Conservation (phyloP, 805 yeast genomes). For the Cyberlindnera mrakii region DNA sequence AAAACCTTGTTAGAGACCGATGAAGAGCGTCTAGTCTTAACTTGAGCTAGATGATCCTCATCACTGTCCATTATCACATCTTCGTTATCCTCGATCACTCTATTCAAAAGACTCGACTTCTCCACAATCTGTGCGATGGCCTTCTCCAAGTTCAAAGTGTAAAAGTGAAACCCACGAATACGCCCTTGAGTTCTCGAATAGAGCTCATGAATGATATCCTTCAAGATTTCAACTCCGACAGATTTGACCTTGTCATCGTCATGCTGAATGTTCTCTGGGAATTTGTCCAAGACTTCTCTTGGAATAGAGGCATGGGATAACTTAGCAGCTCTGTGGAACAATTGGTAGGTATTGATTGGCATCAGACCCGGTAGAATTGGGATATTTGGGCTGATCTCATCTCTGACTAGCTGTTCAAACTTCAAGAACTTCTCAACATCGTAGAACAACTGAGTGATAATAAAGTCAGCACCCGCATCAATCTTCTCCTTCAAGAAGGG, state of each 20-base stretch:
- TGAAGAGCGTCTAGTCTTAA: slow-evolving; percentile 16
- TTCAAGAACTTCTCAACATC: slow-evolving; percentile 72
- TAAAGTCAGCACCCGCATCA: slow-evolving; percentile 91
- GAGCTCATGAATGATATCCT: slow-evolving; percentile 56
- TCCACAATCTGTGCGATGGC: slow-evolving; percentile 83
- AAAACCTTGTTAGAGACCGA: slow-evolving; percentile 37
- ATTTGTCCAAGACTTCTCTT: slow-evolving; percentile 37
- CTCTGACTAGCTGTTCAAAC: slow-evolving; percentile 52
- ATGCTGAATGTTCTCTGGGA: slow-evolving; percentile 49
- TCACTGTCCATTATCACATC: slow-evolving; percentile 28
- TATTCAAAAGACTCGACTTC: slow-evolving; percentile 46
- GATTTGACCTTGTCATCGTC: slow-evolving; percentile 80
- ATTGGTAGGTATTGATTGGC: slow-evolving; percentile 82
- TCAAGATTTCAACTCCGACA: slow-evolving; percentile 71
- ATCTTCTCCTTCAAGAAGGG: slow-evolving; percentile 75
- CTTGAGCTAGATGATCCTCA: slow-evolving; percentile 5
- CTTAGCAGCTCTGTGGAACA: slow-evolving; percentile 84
- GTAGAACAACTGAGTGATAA: slow-evolving; percentile 95
- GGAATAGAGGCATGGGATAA: slow-evolving; percentile 86
- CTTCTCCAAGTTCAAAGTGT: slow-evolving; percentile 87
- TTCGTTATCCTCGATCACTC: slow-evolving; percentile 38
- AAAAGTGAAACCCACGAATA: slow-evolving; percentile 85
- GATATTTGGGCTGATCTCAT: slow-evolving; percentile 34
- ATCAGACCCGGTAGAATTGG: slow-evolving; percentile 81
- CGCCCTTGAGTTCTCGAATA: slow-evolving; percentile 46